Conservation (phyloP, 306 rosid species). For the Amphicarpaea edgeworthii region DNA sequence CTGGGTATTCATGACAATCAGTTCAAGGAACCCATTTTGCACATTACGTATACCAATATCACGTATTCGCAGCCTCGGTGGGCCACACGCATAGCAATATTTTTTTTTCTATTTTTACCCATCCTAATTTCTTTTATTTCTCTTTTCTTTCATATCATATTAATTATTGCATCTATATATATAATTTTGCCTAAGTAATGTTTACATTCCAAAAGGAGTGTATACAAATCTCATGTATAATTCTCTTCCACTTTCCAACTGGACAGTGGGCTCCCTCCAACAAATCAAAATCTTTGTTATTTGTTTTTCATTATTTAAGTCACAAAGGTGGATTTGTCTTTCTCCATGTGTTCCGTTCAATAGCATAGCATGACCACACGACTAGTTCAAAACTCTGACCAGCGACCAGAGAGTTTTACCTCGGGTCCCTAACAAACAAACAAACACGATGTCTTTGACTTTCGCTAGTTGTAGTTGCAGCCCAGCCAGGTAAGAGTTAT, state of each 20-base stretch:
- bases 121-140: too few species aligned
- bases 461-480: constrained; percentile 33
- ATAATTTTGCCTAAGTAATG: too few species aligned
- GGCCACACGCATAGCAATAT: too few species aligned
- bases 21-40: too few species aligned
- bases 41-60: too few species aligned
- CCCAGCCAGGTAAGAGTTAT: constrained; percentile 4
- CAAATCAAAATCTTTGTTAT: background rate
- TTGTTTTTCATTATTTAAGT: constrained; percentile 7
- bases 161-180: too few species aligned
- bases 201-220: too few species aligned
- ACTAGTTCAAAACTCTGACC: constrained; percentile 54
- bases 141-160: too few species aligned
- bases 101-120: too few species aligned
- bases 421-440: background rate
- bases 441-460: constrained; percentile 34
- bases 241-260: constrained; percentile 12
- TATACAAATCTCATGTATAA: background rate
- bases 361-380: background rate
- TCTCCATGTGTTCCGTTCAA: constrained; percentile 23
- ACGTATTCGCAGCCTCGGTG: too few species aligned
- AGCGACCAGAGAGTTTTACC: constrained; percentile 5
- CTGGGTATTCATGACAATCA: too few species aligned
- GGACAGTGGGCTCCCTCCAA: background rate
- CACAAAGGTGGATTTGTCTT: constrained; percentile 35